Percentiles rank a stretch among this genome's conserved stretches.
These are phyloP conservation scores for Beauveria brongniartii DNA, from an alignment of 2,329 filamentous ascomycete species.

Conservation along the genomic window DNA sequence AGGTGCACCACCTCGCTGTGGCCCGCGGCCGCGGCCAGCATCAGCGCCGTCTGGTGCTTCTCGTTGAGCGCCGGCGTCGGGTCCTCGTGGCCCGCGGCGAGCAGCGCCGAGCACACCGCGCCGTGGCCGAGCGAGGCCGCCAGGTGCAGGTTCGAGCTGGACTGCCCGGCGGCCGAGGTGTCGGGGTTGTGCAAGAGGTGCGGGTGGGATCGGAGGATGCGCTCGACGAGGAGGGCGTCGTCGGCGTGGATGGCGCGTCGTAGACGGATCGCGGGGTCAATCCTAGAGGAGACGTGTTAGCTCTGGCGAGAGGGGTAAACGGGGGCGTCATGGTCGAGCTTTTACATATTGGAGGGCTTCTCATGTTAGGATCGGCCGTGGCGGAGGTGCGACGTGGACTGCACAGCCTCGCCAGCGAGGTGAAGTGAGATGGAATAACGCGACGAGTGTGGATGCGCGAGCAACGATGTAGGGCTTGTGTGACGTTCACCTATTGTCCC, in stretches of 20 bases:
- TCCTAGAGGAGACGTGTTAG: conserved; percentile 39
- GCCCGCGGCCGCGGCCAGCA: conserved; percentile 63
- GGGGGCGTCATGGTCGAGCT: background rate
- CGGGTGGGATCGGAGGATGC: conserved; percentile 69
- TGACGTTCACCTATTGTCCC: too few species aligned
- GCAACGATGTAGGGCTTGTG: too few species aligned
- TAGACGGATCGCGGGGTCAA: conserved; percentile 67
- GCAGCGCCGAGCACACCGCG: conserved; percentile 60
- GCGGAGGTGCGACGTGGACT: background rate
- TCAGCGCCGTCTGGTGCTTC: conserved; percentile 70
- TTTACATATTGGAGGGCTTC: background rate
- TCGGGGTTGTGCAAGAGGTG: conserved; percentile 72
- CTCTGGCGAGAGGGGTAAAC: background rate
- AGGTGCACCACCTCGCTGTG: conserved; percentile 68
- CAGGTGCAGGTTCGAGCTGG: conserved; percentile 78
- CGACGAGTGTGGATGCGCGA: background rate
- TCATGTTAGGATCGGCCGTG: background rate
- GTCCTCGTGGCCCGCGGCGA: conserved; percentile 68
- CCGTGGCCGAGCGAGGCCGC: conserved; percentile 66
- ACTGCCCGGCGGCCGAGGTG: conserved; percentile 55
- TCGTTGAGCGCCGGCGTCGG: conserved; percentile 69
- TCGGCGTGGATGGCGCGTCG: conserved; percentile 74
- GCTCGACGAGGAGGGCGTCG: conserved; percentile 62
- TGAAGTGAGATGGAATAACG: background rate
- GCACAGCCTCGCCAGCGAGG: conserved; percentile 8